phyloP scores from a whole-genome alignment of 352 stramenopile genomes.

The Phytophthora cryptogea region DNA sequence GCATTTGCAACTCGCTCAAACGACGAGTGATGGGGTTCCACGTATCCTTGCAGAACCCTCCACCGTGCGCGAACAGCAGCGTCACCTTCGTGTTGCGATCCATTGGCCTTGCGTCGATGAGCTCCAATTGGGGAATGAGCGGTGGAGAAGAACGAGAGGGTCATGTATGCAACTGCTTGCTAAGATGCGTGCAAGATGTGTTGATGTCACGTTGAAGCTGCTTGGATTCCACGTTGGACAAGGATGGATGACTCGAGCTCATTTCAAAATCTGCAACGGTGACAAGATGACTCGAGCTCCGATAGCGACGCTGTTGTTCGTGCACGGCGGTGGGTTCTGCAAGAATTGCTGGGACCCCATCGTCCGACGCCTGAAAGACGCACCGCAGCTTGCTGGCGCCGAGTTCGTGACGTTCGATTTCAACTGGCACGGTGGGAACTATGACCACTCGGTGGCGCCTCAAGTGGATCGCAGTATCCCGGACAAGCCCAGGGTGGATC shows the following conservation, averaged over 20 bases:
- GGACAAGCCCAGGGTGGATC: slow-evolving; percentile 38
- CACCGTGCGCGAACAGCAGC: slow-evolving; percentile 49
- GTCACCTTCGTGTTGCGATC: slow-evolving; percentile 36
- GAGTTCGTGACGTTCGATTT: slow-evolving; percentile 46
- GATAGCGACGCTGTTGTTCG: slow-evolving; percentile 40
- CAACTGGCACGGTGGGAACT: slow-evolving; percentile 43
- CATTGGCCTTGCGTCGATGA: slow-evolving; percentile 2
- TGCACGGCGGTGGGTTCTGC: slow-evolving; percentile 47
- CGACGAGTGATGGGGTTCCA: slow-evolving; percentile 52
- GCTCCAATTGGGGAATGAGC: slow-evolving; percentile 5
- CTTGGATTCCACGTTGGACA: slow-evolving; percentile 5
- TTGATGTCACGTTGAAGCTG: slow-evolving; percentile 38
- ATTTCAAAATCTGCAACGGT: slow-evolving; percentile 9
- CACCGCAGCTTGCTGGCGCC: slow-evolving; percentile 29
- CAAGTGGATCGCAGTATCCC: slow-evolving; percentile 34
- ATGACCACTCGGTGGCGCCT: slow-evolving; percentile 32
- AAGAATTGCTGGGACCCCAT: slow-evolving; percentile 52
- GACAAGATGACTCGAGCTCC: slow-evolving; percentile 18
- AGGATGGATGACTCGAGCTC: not conserved
- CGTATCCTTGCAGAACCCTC: slow-evolving; percentile 49
- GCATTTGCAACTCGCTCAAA: slow-evolving; percentile 24
- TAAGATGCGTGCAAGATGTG: not conserved
- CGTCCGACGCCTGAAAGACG: slow-evolving; percentile 35
- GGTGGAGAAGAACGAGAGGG: not conserved
- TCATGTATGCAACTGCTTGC: slow-evolving; percentile 14